Conservation (phyloP, 805 yeast genomes). For the Ogataea kodamae region DNA sequence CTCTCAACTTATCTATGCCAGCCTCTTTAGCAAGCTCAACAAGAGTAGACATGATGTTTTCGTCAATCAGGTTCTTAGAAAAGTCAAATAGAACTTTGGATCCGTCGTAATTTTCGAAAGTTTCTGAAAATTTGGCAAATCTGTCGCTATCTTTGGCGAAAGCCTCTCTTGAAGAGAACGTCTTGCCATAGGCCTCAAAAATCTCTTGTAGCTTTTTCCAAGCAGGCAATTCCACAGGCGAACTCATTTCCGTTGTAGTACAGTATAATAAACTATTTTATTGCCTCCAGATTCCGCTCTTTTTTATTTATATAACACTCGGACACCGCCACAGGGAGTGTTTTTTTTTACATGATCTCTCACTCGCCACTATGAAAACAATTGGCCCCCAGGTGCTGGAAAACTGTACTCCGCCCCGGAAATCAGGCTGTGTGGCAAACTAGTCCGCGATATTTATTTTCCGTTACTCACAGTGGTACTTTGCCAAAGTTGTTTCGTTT, state of each 20-base stretch:
- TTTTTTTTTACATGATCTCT: slow-evolving; percentile 1
- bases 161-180: slow-evolving; percentile 71
- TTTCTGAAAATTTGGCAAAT: slow-evolving; percentile 70
- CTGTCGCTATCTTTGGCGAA: slow-evolving; percentile 73
- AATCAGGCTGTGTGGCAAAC: slow-evolving; percentile 4
- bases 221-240: slow-evolving; percentile 63
- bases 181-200: slow-evolving; percentile 66
- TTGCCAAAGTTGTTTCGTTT: slow-evolving; percentile 42
- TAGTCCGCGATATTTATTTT: not conserved
- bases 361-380: slow-evolving; percentile 1
- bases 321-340: slow-evolving; percentile 9
- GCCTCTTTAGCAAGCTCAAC: slow-evolving; percentile 86
- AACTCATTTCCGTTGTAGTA: slow-evolving; percentile 31
- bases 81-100: slow-evolving; percentile 90
- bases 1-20: slow-evolving; percentile 79
- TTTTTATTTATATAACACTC: slow-evolving; percentile 2
- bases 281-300: slow-evolving; percentile 8
- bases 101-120: slow-evolving; percentile 80
- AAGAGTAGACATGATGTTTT: slow-evolving; percentile 67
- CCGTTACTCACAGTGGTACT: not conserved
- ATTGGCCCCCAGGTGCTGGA: slow-evolving; percentile 11
- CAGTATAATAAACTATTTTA: too few species aligned
- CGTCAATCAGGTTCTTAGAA: slow-evolving; percentile 91
- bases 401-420: slow-evolving; percentile 13
- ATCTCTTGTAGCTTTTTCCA: slow-evolving; percentile 76